Percentiles rank a stretch among this genome's conserved stretches.
Evolutionary conservation across 2,329 filamentous ascomycete genomes (phyloP).

Genomic region (Tolypocladium tropicale): DNA sequence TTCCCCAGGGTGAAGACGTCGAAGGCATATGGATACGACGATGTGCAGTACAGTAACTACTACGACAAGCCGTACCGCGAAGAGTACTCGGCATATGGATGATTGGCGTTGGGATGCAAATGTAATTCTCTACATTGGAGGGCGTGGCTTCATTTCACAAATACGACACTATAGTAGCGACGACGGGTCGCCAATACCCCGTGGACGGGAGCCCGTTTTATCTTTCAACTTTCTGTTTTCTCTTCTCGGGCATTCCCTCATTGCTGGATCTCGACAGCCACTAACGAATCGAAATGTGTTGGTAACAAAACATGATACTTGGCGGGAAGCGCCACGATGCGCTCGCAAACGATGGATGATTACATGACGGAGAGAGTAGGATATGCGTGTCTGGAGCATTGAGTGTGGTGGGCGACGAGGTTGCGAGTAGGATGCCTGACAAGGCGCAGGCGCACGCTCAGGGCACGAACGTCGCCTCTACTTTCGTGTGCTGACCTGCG

Average conservation of each 20-base stretch:
- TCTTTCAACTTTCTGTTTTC: background rate
- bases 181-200: background rate
- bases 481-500: background rate
- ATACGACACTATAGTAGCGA: background rate
- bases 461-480: background rate
- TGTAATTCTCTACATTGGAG: background rate
- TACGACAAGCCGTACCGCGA: constrained; percentile 15
- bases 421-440: background rate
- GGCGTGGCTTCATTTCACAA: background rate
- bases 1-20: constrained; percentile 24
- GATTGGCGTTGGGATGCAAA: constrained; percentile 6
- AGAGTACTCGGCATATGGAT: constrained; percentile 12
- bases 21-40: constrained; percentile 16
- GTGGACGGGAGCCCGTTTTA: background rate
- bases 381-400: background rate
- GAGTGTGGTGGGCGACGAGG: background rate
- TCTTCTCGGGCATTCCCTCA: too few species aligned
- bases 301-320: background rate
- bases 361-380: background rate
- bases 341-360: background rate
- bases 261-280: background rate
- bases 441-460: background rate
- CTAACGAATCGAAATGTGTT: background rate
- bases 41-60: constrained; percentile 20
- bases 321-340: background rate